Evolutionary conservation across 805 yeast species (phyloP).

Genomic region (Candida awuae): DNA sequence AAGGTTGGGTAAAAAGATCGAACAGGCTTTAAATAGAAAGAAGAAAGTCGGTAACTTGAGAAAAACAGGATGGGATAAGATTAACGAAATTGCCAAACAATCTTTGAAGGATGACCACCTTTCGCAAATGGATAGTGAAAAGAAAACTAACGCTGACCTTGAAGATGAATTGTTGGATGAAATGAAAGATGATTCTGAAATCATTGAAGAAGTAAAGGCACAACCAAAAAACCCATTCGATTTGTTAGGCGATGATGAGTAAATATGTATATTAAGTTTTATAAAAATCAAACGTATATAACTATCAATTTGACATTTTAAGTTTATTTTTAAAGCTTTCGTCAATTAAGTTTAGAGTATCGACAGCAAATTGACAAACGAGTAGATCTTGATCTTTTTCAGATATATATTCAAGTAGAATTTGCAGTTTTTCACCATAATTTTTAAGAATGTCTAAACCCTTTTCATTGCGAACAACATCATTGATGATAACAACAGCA

Average conservation of each 20-base stretch:
- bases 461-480: slow-evolving; percentile 39
- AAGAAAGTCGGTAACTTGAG: slow-evolving; percentile 53
- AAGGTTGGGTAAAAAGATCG: slow-evolving; percentile 38
- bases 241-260: slow-evolving; percentile 21
- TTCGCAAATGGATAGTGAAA: slow-evolving; percentile 11
- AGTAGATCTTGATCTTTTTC: slow-evolving; percentile 49
- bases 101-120: slow-evolving; percentile 14
- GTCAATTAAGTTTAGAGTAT: slow-evolving; percentile 28
- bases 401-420: slow-evolving; percentile 35
- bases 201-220: slow-evolving; percentile 3
- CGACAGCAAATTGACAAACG: slow-evolving; percentile 49
- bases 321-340: slow-evolving; percentile 17
- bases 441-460: slow-evolving; percentile 42
- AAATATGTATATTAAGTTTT: background rate
- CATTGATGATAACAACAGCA: slow-evolving; percentile 62
- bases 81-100: slow-evolving; percentile 42
- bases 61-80: slow-evolving; percentile 66
- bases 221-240: slow-evolving; percentile 21
- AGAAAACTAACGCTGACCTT: slow-evolving; percentile 13
- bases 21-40: slow-evolving; percentile 56
- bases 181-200: slow-evolving; percentile 13
- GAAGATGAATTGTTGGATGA: slow-evolving; percentile 15
- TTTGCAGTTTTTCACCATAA: slow-evolving; percentile 37
- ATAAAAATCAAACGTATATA: background rate
- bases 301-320: background rate